Evolutionary conservation across 371 early-diverging fungal genomes (phyloP).

Genomic region (Encephalitozoon romaleae): DNA sequence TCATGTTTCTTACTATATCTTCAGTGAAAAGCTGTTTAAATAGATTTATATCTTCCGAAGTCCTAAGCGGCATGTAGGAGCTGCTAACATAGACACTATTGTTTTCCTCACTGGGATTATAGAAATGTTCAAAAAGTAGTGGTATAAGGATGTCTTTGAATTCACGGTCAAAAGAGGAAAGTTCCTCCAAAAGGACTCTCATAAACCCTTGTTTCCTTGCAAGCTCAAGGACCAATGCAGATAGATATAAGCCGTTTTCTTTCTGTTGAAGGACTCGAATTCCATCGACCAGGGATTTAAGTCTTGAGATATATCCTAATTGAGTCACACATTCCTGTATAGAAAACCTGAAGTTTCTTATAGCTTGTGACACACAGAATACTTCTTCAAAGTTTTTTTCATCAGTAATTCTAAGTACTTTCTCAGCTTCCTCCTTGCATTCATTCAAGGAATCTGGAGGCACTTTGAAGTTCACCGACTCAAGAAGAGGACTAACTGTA

Average conservation of each 20-base stretch:
- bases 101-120: not conserved
- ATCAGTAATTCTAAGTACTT: not conserved
- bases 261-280: not conserved
- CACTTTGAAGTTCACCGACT: not conserved
- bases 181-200: not conserved
- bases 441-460: not conserved
- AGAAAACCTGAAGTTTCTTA: not conserved
- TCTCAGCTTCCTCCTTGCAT: not conserved
- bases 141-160: not conserved
- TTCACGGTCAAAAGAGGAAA: not conserved
- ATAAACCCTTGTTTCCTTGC: slow-evolving; percentile 1
- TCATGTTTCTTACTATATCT: not conserved
- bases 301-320: not conserved
- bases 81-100: not conserved
- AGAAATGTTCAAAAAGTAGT: not conserved
- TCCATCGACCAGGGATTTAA: not conserved
- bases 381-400: not conserved
- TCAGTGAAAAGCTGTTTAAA: not conserved
- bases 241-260: not conserved
- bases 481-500: not conserved
- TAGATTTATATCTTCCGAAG: not conserved
- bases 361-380: not conserved
- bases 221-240: not conserved
- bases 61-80: not conserved
- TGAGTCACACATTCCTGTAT: not conserved